These are phyloP conservation scores for Sphaceloma murrayae DNA, from an alignment of 2,329 filamentous ascomycete genomes.

Conservation along the genomic window DNA sequence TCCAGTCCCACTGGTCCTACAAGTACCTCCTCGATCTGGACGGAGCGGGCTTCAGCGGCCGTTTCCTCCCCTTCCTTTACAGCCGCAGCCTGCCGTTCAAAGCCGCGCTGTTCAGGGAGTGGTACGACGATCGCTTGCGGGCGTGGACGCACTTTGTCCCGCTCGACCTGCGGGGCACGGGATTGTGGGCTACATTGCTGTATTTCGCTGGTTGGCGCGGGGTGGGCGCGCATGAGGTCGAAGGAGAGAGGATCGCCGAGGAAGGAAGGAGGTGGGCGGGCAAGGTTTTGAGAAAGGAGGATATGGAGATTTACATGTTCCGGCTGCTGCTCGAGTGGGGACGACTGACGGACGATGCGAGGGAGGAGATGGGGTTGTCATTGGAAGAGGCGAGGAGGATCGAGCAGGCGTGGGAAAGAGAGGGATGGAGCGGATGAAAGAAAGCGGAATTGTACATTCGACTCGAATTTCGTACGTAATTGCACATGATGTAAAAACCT, in stretches of 20 bases:
- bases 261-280: conserved; percentile 56
- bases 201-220: conserved; percentile 59
- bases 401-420: conserved; percentile 14
- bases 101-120: conserved; percentile 63
- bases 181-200: conserved; percentile 60
- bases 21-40: conserved; percentile 66
- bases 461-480: conserved; percentile 7
- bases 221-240: conserved; percentile 42
- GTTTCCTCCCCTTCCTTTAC: conserved; percentile 55
- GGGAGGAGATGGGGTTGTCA: conserved; percentile 37
- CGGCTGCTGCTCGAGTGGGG: conserved; percentile 69
- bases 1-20: conserved; percentile 53
- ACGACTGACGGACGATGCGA: conserved; percentile 53
- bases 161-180: conserved; percentile 62
- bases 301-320: conserved; percentile 76
- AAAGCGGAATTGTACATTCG: conserved; percentile 3
- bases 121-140: conserved; percentile 64
- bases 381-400: conserved; percentile 18
- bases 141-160: conserved; percentile 78
- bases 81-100: conserved; percentile 61
- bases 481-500: conserved; percentile 2
- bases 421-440: conserved; percentile 14
- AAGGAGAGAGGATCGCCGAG: conserved; percentile 57
- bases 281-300: conserved; percentile 55
- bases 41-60: conserved; percentile 55